Conservation (phyloP, 2,329 filamentous ascomycete species). For the Colletotrichum tropicicola region DNA sequence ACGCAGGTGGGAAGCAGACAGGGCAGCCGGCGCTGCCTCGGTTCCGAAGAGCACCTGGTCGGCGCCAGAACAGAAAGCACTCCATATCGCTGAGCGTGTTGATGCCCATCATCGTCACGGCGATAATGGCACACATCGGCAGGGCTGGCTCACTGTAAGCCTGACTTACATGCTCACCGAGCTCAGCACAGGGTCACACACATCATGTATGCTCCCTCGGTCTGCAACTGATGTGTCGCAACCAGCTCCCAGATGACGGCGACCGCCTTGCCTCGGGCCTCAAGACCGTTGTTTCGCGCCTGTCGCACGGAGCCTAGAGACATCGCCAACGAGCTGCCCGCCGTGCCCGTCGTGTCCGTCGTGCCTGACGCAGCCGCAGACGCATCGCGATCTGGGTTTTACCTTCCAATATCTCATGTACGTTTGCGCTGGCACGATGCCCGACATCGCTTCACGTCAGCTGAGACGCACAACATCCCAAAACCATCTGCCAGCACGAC, state of each 20-base stretch:
- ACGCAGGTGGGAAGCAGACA: too few relatives aligned
- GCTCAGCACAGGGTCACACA: not conserved
- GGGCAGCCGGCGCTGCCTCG: not conserved
- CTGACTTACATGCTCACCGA: conserved; percentile 7
- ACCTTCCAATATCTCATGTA: not conserved
- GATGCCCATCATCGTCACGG: too few relatives aligned
- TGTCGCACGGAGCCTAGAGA: conserved; percentile 10
- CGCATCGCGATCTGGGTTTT: not conserved
- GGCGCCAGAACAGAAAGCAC: too few relatives aligned
- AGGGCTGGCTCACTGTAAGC: not conserved
- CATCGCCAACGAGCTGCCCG: conserved; percentile 16
- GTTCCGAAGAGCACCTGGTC: not conserved
- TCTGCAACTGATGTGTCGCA: not conserved
- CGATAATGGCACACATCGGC: too few relatives aligned
- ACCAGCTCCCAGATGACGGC: not conserved
- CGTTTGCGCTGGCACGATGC: not conserved
- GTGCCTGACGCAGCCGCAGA: not conserved
- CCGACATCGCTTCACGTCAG: conserved; percentile 1
- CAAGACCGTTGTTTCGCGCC: not conserved
- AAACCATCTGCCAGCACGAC: not conserved
- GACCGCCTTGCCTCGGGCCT: not conserved
- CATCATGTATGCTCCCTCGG: not conserved
- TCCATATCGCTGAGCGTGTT: too few relatives aligned
- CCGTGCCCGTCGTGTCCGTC: not conserved
- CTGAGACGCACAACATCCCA: conserved; percentile 1